Conservation (phyloP, 139 green algal genomes). For the Chlamydomonas applanata region DNA sequence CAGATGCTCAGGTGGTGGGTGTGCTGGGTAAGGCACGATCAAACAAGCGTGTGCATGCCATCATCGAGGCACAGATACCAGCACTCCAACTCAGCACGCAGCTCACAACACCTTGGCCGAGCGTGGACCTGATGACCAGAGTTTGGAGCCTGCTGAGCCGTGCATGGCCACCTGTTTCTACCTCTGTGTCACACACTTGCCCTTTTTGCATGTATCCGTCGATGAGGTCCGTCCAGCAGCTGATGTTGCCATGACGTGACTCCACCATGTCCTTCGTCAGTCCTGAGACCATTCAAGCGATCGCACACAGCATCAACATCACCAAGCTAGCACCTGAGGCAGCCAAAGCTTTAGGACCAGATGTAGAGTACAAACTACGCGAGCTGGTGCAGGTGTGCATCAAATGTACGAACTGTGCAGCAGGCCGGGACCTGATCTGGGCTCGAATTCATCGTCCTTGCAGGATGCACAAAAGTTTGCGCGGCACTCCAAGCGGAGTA, state of each 20-base stretch:
- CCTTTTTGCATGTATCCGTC: too few relatives aligned
- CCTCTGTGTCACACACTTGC: too few relatives aligned
- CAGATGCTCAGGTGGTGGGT: too few relatives aligned
- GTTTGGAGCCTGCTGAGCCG: too few relatives aligned
- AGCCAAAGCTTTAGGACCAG: conserved; percentile 62
- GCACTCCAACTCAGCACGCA: too few relatives aligned
- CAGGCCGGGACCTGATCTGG: not conserved
- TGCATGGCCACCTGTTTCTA: too few relatives aligned
- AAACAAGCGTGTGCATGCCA: too few relatives aligned
- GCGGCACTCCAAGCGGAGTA: conserved; percentile 72
- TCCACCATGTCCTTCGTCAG: conserved; percentile 46
- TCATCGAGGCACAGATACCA: too few relatives aligned
- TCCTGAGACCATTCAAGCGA: conserved; percentile 48
- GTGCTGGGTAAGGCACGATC: too few relatives aligned
- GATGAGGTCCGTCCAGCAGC: too few relatives aligned
- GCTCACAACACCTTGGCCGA: too few relatives aligned
- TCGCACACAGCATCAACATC: conserved; percentile 71
- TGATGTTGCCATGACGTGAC: not conserved
- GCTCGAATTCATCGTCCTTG: not conserved
- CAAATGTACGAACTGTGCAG: not conserved
- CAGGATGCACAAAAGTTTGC: conserved; percentile 89
- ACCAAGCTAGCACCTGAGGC: conserved; percentile 57
- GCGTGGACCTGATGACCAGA: too few relatives aligned
- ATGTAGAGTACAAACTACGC: conserved; percentile 88
- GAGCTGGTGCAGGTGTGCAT: conserved; percentile 82